These are phyloP conservation scores for Rhodotorula sp. DNA, from an alignment of 1,284 basidiomycete genomes.

Conservation along the genomic window DNA sequence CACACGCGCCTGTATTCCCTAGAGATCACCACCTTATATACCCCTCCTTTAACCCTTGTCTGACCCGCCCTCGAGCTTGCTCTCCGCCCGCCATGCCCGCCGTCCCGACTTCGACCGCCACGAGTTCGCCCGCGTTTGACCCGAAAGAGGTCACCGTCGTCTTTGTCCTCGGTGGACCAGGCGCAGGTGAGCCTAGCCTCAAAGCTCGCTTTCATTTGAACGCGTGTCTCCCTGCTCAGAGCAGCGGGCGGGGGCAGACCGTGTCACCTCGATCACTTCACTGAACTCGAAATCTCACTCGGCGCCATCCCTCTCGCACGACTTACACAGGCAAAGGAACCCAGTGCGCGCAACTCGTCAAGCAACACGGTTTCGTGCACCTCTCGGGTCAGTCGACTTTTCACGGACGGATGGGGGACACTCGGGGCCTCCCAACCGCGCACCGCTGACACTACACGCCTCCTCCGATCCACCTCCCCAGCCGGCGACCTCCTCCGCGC, in stretches of 20 bases:
- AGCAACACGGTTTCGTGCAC: conserved; percentile 87
- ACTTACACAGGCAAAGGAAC: conserved; percentile 81
- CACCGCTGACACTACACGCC: neutral
- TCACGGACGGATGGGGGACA: neutral
- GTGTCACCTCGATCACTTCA: neutral
- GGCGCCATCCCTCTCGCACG: neutral
- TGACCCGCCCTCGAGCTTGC: neutral
- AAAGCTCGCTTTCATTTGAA: neutral
- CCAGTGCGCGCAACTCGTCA: conserved; percentile 84
- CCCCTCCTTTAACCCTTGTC: neutral
- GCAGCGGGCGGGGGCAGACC: too few relatives aligned
- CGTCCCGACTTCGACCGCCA: neutral
- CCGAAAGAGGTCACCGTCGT: conserved; percentile 71
- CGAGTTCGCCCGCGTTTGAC: conserved; percentile 14
- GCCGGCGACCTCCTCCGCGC: conserved; percentile 95
- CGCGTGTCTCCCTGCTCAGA: neutral
- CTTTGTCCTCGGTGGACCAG: conserved; percentile 96
- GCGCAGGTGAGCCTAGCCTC: conserved; percentile 64
- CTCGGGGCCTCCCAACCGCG: too few relatives aligned
- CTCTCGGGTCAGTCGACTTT: conserved; percentile 70
- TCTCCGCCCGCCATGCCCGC: neutral
- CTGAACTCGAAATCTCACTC: neutral
- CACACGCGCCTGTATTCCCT: neutral
- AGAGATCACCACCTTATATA: neutral
- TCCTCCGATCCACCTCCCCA: conserved; percentile 46